Base-by-base conservation (phyloP, 2,329 filamentous ascomycete species). In the Dothistroma septosporum region DNA sequence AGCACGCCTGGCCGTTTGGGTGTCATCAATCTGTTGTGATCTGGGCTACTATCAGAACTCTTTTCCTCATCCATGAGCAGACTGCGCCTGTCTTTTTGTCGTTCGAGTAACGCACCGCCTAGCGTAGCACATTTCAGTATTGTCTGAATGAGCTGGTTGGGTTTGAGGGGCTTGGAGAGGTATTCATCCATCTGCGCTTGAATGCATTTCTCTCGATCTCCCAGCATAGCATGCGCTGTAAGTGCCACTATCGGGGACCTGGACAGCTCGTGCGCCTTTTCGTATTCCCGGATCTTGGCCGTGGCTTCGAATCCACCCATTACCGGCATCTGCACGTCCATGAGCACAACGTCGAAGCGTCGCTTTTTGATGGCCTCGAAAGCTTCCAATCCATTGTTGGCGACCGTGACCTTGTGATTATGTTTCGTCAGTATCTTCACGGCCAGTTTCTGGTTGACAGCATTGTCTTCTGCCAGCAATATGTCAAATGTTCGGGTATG, bases 321-420 rank as follows among this genome's bases (percentile, higher is more conserved):
- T 71, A 97, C 90, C n/a, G 94, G 94, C 94, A 99, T 99, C 75
- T 97, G 94, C 19, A 99, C 94, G 73, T 99, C 94, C 94, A 99
- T 99, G 53, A 99, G 83, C 66, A 99, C 94, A 63, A 96, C 91
- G 75, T 99, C 94, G 74, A 95, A 99, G 73, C 91, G 89, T 78
- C 89, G 93, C 74, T 88, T 86, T 81, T 95, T 92, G 69, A 97
- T 87, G n/a, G 90, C 87, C 72, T 97, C 90, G 14, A 97, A 87
- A 1, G 94, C 94, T 73, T 97, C 93, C 66, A 92, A 84, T 63
- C 94, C 94, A 73, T 99, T 99, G 70, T 92, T 91, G 48, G 96
- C 94, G 24, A 99, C 94, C 0, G 90, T 93, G 24, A 95, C 91
- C 28, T 88, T 87, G 73, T 95, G 91, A 72, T 97, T 92, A 76